phyloP scores from a whole-genome alignment of 176 grass and related monocot genomes.

The Melocanna baccifera region DNA sequence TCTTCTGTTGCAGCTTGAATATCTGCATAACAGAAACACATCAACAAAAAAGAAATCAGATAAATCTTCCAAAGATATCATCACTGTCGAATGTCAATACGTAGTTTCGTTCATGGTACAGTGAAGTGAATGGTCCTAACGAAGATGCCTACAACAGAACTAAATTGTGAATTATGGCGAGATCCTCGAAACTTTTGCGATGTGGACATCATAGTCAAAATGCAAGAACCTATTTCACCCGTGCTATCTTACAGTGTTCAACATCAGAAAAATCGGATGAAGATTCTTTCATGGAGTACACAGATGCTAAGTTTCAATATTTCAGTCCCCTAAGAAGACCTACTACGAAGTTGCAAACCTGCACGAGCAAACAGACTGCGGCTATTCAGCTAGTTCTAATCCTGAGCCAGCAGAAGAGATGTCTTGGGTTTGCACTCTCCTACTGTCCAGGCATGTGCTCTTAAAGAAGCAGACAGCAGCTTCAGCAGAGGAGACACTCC shows the following conservation, averaged over 20 bases:
- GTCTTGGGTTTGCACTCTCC: background rate
- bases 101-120: background rate
- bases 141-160: background rate
- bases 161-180: background rate
- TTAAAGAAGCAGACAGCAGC: background rate
- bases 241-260: background rate
- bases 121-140: background rate
- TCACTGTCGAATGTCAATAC: background rate
- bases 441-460: background rate
- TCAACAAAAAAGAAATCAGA: constrained; percentile 9
- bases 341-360: background rate
- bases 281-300: background rate
- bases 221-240: background rate
- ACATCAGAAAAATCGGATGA: background rate
- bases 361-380: background rate
- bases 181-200: background rate
- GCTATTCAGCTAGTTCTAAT: background rate
- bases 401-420: background rate
- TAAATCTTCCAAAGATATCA: background rate
- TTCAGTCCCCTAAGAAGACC: background rate
- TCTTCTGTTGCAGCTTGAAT: constrained; percentile 88
- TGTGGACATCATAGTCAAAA: background rate
- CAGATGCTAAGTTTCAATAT: background rate
- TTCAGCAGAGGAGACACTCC: background rate
- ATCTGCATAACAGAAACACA: constrained; percentile 45